Evolutionary conservation across 805 yeast species (phyloP).

Genomic region (Tetrapisispora fleetii): DNA sequence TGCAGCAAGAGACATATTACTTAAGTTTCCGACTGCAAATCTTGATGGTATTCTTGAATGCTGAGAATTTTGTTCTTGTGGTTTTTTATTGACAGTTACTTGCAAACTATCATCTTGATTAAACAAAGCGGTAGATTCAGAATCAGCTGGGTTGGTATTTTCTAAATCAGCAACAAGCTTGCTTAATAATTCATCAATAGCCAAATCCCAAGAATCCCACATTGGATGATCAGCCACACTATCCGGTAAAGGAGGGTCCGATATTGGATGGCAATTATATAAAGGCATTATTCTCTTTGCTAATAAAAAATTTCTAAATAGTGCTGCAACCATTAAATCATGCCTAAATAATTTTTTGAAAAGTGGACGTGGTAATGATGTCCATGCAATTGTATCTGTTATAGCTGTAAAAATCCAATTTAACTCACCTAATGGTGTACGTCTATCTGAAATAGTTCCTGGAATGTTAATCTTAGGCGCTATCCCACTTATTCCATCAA

Average conservation of each 20-base stretch:
- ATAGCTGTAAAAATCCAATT: slow-evolving; percentile 98
- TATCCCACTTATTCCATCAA: neutral
- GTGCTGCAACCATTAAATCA: slow-evolving; percentile 92
- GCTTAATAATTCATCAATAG: slow-evolving; percentile 85
- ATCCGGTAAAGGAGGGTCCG: slow-evolving; percentile 89
- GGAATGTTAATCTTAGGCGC: slow-evolving; percentile 56
- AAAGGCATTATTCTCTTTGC: slow-evolving; percentile 93
- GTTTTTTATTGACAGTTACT: neutral
- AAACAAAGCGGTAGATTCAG: slow-evolving; percentile 17
- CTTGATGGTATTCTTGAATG: slow-evolving; percentile 19
- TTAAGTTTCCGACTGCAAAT: slow-evolving; percentile 26
- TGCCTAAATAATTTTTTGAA: slow-evolving; percentile 89
- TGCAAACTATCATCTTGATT: slow-evolving; percentile 21
- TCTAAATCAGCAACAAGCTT: slow-evolving; percentile 45
- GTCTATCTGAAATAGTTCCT: slow-evolving; percentile 81
- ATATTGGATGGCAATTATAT: slow-evolving; percentile 86
- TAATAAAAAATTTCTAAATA: slow-evolving; percentile 81
- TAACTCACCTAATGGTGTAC: slow-evolving; percentile 92
- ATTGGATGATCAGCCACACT: slow-evolving; percentile 69
- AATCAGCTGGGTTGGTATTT: slow-evolving; percentile 25
- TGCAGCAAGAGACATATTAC: slow-evolving; percentile 30
- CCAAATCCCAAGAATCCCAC: slow-evolving; percentile 99
- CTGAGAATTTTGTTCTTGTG: neutral
- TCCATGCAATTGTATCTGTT: slow-evolving; percentile 98
- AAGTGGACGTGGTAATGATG: slow-evolving; percentile 73